These are phyloP conservation scores for Rasamsonia emersonii DNA, from an alignment of 2,329 filamentous ascomycete genomes.

Conservation along the genomic window DNA sequence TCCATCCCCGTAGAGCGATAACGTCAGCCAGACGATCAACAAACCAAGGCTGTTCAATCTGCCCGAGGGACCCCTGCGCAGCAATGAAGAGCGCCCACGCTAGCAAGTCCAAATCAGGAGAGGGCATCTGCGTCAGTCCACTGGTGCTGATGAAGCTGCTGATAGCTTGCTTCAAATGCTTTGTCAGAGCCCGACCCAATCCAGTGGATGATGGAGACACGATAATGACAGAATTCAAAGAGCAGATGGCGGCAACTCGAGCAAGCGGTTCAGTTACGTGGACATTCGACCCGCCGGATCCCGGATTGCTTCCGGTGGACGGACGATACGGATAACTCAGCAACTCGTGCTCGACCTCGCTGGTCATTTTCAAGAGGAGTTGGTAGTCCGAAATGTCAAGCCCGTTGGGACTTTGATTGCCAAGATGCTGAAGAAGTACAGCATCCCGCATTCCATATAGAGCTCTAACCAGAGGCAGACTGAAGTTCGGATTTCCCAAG, in stretches of 20 bases:
- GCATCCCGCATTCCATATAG: slow-evolving; percentile 22
- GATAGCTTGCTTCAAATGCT: slow-evolving; percentile 18
- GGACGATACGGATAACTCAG: slow-evolving; percentile 27
- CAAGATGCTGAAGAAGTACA: slow-evolving; percentile 23
- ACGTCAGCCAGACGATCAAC: slow-evolving; percentile 18
- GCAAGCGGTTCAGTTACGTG: slow-evolving; percentile 23
- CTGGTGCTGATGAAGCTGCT: slow-evolving; percentile 11
- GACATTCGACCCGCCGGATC: slow-evolving; percentile 4
- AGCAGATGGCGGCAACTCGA: slow-evolving; percentile 22
- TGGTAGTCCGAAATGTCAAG: slow-evolving; percentile 20
- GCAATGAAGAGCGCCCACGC: slow-evolving; percentile 27
- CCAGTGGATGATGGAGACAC: slow-evolving; percentile 25
- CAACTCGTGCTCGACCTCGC: slow-evolving; percentile 30
- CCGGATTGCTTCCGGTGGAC: background rate
- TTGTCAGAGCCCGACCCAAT: slow-evolving; percentile 25
- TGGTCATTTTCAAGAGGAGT: slow-evolving; percentile 24
- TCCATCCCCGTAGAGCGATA: slow-evolving; percentile 20
- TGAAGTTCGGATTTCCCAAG: slow-evolving; percentile 20
- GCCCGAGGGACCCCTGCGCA: slow-evolving; percentile 21
- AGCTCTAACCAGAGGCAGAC: slow-evolving; percentile 17
- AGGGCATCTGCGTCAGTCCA: slow-evolving; percentile 7
- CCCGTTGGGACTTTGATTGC: slow-evolving; percentile 12
- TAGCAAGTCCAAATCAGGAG: slow-evolving; percentile 16
- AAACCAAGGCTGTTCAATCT: slow-evolving; percentile 23
- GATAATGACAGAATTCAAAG: slow-evolving; percentile 25